phyloP scores from a whole-genome alignment of 441 rosid genomes.

The Croton laevigatus region DNA sequence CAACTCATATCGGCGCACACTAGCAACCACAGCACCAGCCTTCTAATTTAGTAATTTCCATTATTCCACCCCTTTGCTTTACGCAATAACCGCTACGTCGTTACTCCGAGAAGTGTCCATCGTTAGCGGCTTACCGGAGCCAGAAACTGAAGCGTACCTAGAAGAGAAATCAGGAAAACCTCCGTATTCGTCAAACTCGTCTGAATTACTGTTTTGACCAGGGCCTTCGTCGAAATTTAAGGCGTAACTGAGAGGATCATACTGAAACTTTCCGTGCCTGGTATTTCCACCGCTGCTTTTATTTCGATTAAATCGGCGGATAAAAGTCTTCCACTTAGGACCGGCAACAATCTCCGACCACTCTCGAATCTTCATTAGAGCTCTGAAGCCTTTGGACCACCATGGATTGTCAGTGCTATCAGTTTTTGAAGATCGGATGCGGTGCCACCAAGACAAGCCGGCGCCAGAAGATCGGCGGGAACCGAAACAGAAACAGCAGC shows the following conservation, averaged over 20 bases:
- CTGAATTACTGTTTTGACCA: slow-evolving; percentile 26
- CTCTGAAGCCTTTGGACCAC: slow-evolving; percentile 43
- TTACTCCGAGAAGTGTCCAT: slow-evolving; percentile 12
- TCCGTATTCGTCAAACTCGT: slow-evolving; percentile 31
- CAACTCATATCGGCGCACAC: slow-evolving; percentile 7
- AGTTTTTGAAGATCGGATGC: slow-evolving; percentile 30
- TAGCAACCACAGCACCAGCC: slow-evolving; percentile 2
- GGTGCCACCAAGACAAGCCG: slow-evolving; percentile 53
- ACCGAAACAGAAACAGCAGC: slow-evolving; percentile 46
- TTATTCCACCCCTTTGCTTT: neutral
- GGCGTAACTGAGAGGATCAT: slow-evolving; percentile 72
- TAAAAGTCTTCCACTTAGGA: slow-evolving; percentile 89
- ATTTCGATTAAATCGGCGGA: slow-evolving; percentile 59
- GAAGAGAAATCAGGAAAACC: slow-evolving; percentile 47
- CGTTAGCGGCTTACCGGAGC: slow-evolving; percentile 15
- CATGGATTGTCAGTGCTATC: slow-evolving; percentile 24
- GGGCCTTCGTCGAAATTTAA: slow-evolving; percentile 60
- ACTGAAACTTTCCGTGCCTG: slow-evolving; percentile 55
- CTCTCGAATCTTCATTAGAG: slow-evolving; percentile 51
- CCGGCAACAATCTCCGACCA: slow-evolving; percentile 97
- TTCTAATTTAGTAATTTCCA: neutral
- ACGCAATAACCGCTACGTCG: slow-evolving; percentile 27
- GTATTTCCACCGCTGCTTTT: slow-evolving; percentile 24
- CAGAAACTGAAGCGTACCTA: slow-evolving; percentile 40
- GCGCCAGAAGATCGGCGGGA: slow-evolving; percentile 33